A percentile compares a stretch with the other conserved stretches of the same genome.
These are phyloP conservation scores for Spongispora temasekensis DNA, from an alignment of 1,284 basidiomycete species.

Conservation along the genomic window DNA sequence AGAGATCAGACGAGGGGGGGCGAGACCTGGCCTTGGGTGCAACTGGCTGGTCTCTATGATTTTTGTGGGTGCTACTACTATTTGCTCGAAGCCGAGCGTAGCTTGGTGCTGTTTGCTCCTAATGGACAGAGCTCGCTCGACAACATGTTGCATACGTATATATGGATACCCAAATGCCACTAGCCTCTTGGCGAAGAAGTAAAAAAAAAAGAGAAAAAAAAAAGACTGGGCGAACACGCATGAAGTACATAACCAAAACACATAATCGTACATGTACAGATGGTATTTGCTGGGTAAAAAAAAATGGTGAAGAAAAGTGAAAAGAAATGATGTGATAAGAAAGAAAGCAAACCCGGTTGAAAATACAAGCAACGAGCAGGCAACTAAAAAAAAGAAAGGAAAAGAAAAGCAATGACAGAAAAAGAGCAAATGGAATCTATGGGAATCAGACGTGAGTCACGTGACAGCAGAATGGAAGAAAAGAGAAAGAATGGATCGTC, in stretches of 20 bases:
- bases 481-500: not conserved
- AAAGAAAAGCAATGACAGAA: constrained; percentile 4
- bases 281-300: constrained; percentile 23
- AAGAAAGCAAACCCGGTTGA: constrained; percentile 5
- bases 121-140: too few relatives aligned
- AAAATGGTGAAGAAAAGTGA: not conserved
- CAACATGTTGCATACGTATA: too few relatives aligned
- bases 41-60: too few relatives aligned
- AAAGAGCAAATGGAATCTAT: constrained; percentile 19
- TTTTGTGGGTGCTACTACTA: too few relatives aligned
- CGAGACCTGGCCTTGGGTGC: too few relatives aligned
- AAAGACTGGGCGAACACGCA: not conserved
- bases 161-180: too few relatives aligned
- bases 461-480: constrained; percentile 15
- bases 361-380: constrained; percentile 8
- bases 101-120: too few relatives aligned
- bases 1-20: too few relatives aligned
- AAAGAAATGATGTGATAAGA: not conserved
- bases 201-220: not conserved
- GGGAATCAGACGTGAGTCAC: constrained; percentile 10
- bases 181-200: too few relatives aligned
- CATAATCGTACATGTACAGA: constrained; percentile 30
- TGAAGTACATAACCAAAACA: constrained; percentile 4
- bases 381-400: constrained; percentile 10
- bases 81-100: too few relatives aligned